phyloP scores from a whole-genome alignment of 306 rosid species.

The Gleditsia sinensis region DNA sequence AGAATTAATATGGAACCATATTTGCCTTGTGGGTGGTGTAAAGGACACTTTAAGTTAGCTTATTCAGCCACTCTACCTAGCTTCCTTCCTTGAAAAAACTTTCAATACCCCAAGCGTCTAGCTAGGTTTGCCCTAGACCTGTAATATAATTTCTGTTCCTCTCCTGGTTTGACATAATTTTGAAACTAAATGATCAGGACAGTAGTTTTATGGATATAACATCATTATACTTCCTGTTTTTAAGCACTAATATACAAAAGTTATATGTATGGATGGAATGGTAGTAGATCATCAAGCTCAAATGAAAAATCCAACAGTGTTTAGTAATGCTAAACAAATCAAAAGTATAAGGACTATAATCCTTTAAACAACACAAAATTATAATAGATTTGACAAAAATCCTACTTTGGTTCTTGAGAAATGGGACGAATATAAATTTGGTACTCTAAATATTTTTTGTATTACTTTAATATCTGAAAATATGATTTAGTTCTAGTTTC shows the following conservation, averaged over 20 bases:
- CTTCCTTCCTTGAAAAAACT: neutral
- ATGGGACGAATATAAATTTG: no score
- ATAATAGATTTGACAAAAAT: neutral
- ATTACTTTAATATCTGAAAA: no score
- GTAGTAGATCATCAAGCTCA: neutral
- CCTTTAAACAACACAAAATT: neutral
- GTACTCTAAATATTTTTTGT: no score
- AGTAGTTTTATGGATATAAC: no score
- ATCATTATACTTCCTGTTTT: no score
- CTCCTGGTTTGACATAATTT: neutral
- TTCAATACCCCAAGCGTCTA: neutral
- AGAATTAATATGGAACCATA: neutral
- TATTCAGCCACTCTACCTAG: neutral
- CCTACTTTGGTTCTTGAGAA: no score
- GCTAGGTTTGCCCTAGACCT: neutral
- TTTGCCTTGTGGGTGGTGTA: neutral
- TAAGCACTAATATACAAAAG: no score
- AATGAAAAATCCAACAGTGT: neutral
- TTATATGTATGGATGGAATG: no score
- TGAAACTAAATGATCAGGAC: neutral
- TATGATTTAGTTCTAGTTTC: no score
- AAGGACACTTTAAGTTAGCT: neutral
- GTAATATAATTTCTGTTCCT: neutral
- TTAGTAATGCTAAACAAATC: no score
- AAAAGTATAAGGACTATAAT: no score